Evolutionary conservation across 805 yeast species (phyloP).

Genomic region (Metschnikowia continentalis): DNA sequence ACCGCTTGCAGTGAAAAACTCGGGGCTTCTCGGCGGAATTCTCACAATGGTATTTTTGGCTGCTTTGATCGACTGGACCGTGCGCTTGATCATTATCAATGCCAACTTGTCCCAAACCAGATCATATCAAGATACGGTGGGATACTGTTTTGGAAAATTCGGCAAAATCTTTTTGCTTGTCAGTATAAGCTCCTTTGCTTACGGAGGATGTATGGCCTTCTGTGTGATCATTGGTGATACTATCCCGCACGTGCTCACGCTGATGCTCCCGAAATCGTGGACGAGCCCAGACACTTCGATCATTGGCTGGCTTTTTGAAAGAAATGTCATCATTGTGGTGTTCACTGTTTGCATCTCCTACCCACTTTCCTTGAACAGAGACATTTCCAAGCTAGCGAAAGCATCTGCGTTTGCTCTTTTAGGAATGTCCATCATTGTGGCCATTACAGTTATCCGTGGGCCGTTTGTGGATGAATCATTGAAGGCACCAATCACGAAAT

Average conservation of each 20-base stretch:
- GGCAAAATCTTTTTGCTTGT: conserved; percentile 67
- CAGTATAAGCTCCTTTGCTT: conserved; percentile 85
- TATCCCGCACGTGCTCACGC: conserved; percentile 79
- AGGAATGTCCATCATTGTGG: conserved; percentile 77
- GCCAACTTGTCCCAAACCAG: conserved; percentile 71
- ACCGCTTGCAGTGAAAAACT: conserved; percentile 78
- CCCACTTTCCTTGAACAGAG: conserved; percentile 76
- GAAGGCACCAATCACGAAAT: conserved; percentile 45
- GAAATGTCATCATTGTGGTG: conserved; percentile 67
- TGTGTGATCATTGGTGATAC: conserved; percentile 94
- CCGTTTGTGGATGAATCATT: conserved; percentile 50
- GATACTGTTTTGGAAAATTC: conserved; percentile 66
- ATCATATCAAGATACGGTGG: conserved; percentile 83
- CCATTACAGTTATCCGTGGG: conserved; percentile 69
- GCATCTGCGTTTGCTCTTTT: conserved; percentile 82
- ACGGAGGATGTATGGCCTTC: conserved; percentile 92
- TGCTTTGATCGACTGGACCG: conserved; percentile 82
- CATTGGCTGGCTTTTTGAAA: conserved; percentile 51
- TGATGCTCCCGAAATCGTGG: conserved; percentile 51
- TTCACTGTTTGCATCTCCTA: conserved; percentile 72
- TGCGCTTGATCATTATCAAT: conserved; percentile 72
- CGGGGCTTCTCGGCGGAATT: conserved; percentile 75
- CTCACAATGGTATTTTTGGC: conserved; percentile 58
- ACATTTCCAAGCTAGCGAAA: conserved; percentile 80
- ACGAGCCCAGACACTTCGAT: conserved; percentile 23